phyloP scores from a whole-genome alignment of 2,329 filamentous ascomycete species.

The Diaporthe sp. region DNA sequence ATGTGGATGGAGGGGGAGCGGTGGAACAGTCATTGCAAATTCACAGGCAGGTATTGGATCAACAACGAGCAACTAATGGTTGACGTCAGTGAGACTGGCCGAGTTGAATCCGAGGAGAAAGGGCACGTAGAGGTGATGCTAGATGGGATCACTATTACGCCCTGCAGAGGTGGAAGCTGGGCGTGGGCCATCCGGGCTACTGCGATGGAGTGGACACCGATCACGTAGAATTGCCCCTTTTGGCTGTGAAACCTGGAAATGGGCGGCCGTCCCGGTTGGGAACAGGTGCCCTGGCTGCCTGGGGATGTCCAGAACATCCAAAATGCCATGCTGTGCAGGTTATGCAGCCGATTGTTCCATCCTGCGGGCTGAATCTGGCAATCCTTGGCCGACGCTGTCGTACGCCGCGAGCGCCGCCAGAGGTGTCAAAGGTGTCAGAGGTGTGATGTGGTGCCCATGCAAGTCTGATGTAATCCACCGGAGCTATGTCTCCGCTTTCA shows the following conservation, averaged over 20 bases:
- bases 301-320: background rate
- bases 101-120: background rate
- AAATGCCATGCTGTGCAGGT: background rate
- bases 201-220: background rate
- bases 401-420: background rate
- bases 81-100: conserved; percentile 28
- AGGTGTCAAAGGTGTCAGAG: background rate
- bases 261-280: background rate
- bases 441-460: background rate
- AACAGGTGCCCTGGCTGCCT: background rate
- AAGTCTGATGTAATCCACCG: conserved; percentile 29
- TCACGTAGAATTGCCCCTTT: background rate
- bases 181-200: background rate
- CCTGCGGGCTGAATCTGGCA: background rate
- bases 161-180: background rate
- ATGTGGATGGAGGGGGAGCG: background rate
- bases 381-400: background rate
- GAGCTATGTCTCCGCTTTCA: conserved; percentile 8
- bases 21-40: conserved; percentile 24
- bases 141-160: conserved; percentile 30
- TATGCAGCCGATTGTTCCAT: background rate
- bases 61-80: background rate
- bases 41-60: conserved; percentile 27
- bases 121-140: background rate
- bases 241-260: background rate